These are phyloP conservation scores for Tolypocladium tropicale DNA, from an alignment of 2,329 filamentous ascomycete genomes.

Conservation along the genomic window DNA sequence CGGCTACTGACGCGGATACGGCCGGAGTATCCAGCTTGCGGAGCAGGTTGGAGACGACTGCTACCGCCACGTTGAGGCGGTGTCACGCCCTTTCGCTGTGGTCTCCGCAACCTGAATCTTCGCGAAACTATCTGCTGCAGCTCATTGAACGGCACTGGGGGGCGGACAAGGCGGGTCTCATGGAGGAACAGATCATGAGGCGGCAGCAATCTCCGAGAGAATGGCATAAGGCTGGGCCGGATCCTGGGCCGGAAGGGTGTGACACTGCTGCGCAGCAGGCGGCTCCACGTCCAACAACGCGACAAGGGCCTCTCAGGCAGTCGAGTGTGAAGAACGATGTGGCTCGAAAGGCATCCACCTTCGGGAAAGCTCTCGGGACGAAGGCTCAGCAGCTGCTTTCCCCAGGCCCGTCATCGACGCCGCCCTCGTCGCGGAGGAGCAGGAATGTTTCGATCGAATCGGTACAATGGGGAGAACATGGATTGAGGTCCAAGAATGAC, in stretches of 20 bases:
- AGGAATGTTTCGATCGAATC: neutral
- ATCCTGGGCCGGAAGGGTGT: too few species aligned
- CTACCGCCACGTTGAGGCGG: constrained; percentile 38
- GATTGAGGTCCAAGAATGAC: neutral
- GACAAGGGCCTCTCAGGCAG: neutral
- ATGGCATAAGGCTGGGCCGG: neutral
- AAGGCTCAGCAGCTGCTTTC: neutral
- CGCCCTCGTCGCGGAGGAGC: neutral
- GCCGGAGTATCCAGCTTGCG: constrained; percentile 27
- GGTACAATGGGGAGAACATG: neutral
- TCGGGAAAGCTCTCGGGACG: neutral
- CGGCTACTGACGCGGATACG: constrained; percentile 7
- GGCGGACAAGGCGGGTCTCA: constrained; percentile 23
- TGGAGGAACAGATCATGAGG: neutral
- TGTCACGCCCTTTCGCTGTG: constrained; percentile 38
- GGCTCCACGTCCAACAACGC: neutral
- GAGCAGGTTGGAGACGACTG: constrained; percentile 43
- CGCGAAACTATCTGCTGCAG: constrained; percentile 28
- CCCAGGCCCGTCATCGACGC: neutral
- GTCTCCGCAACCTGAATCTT: constrained; percentile 32
- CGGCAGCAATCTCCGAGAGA: neutral
- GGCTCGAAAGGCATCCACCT: neutral
- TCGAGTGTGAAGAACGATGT: neutral
- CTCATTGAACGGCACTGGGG: constrained; percentile 42
- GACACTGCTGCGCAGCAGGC: neutral